Base-by-base conservation (phyloP, 1,284 basidiomycete species). In the Ganoderma sinense region DNA sequence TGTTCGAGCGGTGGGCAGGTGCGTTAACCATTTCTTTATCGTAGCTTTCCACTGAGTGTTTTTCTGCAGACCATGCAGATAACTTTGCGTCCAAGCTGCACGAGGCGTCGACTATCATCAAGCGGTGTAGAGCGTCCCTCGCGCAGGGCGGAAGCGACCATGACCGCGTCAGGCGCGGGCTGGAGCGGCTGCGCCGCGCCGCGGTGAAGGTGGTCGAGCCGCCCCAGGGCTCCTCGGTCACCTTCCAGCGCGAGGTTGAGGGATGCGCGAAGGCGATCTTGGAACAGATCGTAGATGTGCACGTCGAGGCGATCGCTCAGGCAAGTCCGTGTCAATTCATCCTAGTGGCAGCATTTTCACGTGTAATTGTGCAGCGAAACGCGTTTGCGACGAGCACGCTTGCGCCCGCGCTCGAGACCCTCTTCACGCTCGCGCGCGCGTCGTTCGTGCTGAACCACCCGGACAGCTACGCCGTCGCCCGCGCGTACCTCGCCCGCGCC, bases 341-440 rank as follows among this genome's bases (percentile, higher is more conserved):
- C 23, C 6, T 4, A 8, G 6, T 13, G 11, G 4, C 2, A 7
- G 1, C 31, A 31, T 33, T 29, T 29, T 64, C n/a, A 23, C 33
- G 62, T 66, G 4, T 10, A 10, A 45, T 43, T 6, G 20, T 23
- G 31, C 31, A 74, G 69, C 51, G 62, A 14, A 67, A 84, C 83
- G 74, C 74, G 26, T 75, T 75, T 33, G 72, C 78, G 55, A 59
- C 77, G 2, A 86, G 87, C 62, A 73, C 81, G 0, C 71, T 88
- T 23, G 87, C 87, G 2, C 82, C 87, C 4, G 80, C 84, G 11
- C 78, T 94, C 5, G 92, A 94, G 69, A 85, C 88, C 0, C 75
- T 89, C 11, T 91, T 94, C 74, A 78, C 82, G 20, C 84, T 94
- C 40, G 86, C 91, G 1, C 86, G 87, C 8, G 82, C 81, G 1